Conservation (phyloP, 1,284 basidiomycete species). For the Moniliella sp. region DNA sequence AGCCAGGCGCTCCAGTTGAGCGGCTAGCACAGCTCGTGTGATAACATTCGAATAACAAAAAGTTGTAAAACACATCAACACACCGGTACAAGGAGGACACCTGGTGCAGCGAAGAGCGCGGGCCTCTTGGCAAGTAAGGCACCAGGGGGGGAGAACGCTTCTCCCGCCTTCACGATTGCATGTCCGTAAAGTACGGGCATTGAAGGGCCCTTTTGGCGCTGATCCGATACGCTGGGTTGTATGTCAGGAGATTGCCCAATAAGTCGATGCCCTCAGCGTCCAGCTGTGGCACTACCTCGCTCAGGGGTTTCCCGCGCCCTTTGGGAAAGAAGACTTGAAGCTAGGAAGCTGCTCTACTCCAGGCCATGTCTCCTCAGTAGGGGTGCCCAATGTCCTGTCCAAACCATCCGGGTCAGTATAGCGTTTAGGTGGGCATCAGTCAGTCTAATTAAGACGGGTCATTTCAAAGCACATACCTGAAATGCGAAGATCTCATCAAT, state of each 20-base stretch:
- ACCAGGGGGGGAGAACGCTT: no score
- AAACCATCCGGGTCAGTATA: constrained; percentile 1
- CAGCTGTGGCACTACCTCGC: constrained; percentile 38
- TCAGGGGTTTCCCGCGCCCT: constrained; percentile 48
- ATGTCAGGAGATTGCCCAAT: constrained; percentile 37
- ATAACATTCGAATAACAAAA: no score
- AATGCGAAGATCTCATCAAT: constrained; percentile 99
- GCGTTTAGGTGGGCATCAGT: background rate
- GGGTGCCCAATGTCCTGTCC: constrained; percentile 48
- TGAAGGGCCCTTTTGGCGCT: constrained; percentile 58
- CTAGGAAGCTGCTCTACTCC: constrained; percentile 72
- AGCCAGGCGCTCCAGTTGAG: no score
- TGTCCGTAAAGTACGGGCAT: constrained; percentile 40
- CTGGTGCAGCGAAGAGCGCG: no score
- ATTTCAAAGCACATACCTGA: constrained; percentile 35
- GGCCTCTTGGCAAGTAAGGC: no score
- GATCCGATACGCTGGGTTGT: constrained; percentile 68
- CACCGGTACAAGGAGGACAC: no score
- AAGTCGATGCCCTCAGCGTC: constrained; percentile 20
- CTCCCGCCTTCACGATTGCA: no score
- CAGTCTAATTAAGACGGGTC: background rate
- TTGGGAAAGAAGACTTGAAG: constrained; percentile 88
- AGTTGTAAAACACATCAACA: no score
- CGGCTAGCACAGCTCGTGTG: no score
- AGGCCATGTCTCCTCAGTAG: constrained; percentile 74